Conservation (phyloP, 2,329 filamentous ascomycete genomes). For the Monilinia fructigena region DNA sequence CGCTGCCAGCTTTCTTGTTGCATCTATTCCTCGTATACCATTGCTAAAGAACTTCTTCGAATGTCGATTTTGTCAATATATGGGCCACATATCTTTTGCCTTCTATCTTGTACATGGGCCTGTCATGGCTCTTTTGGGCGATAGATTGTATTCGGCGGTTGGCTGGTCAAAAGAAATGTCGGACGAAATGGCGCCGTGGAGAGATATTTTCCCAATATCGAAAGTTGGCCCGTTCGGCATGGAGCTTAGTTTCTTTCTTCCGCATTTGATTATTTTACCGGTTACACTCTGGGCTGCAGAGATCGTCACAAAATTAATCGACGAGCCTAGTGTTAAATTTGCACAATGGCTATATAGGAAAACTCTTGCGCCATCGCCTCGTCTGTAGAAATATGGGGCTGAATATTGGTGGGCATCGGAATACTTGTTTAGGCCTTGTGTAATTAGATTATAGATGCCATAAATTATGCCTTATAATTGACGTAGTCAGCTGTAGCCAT, state of each 20-base stretch:
- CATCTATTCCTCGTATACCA: conserved; percentile 55
- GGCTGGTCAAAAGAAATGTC: conserved; percentile 17
- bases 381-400: conserved; percentile 11
- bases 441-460: conserved; percentile 16
- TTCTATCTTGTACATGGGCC: conserved; percentile 66
- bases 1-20: conserved; percentile 57
- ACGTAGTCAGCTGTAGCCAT: background rate
- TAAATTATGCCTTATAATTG: conserved; percentile 8
- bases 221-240: conserved; percentile 58
- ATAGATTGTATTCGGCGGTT: conserved; percentile 21
- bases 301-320: conserved; percentile 53
- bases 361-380: conserved; percentile 37
- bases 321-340: conserved; percentile 60
- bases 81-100: conserved; percentile 61
- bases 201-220: conserved; percentile 55
- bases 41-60: conserved; percentile 61
- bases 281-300: conserved; percentile 59
- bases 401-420: conserved; percentile 6
- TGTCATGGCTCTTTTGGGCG: conserved; percentile 51
- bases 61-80: conserved; percentile 56
- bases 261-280: conserved; percentile 60
- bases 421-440: background rate
- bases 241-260: conserved; percentile 57
- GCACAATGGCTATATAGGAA: conserved; percentile 55
- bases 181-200: conserved; percentile 52